Evolutionary conservation across 805 yeast genomes (phyloP).

Genomic region (Metschnikowia continentalis): DNA sequence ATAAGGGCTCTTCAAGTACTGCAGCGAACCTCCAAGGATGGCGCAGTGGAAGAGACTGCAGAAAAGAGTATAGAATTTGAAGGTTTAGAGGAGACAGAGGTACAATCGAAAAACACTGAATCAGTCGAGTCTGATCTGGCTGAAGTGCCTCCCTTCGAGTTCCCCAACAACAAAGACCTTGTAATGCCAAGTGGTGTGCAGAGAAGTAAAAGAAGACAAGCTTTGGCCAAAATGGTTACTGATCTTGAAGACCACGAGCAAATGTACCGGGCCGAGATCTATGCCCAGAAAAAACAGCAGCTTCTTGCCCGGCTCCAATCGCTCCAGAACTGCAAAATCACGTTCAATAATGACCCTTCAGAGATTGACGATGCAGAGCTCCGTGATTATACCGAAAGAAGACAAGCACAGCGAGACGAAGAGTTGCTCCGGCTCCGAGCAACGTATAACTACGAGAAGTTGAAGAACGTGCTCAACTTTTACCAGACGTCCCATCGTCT

Average conservation of each 20-base stretch:
- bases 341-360: slow-evolving; percentile 19
- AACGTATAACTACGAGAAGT: slow-evolving; percentile 29
- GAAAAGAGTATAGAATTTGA: no score
- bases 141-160: not conserved
- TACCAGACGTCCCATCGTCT: slow-evolving; percentile 35
- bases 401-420: slow-evolving; percentile 27
- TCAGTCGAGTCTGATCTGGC: not conserved
- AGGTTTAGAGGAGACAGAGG: no score
- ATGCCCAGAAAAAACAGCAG: slow-evolving; percentile 20
- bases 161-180: slow-evolving; percentile 2
- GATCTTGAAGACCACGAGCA: slow-evolving; percentile 19
- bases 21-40: slow-evolving; percentile 2
- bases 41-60: not conserved
- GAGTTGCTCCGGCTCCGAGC: slow-evolving; percentile 31
- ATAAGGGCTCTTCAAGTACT: not conserved
- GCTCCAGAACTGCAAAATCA: slow-evolving; percentile 24
- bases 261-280: slow-evolving; percentile 19
- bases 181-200: slow-evolving; percentile 14
- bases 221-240: slow-evolving; percentile 13
- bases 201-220: slow-evolving; percentile 24
- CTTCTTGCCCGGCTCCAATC: slow-evolving; percentile 23
- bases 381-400: slow-evolving; percentile 12
- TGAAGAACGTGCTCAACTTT: slow-evolving; percentile 28
- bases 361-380: slow-evolving; percentile 27
- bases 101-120: no score